Evolutionary conservation across 1,139 yeast genomes (phyloP), one percentile per base, ranked within the genome.

Genomic region (Yamadazyma epiphylla): DNA sequence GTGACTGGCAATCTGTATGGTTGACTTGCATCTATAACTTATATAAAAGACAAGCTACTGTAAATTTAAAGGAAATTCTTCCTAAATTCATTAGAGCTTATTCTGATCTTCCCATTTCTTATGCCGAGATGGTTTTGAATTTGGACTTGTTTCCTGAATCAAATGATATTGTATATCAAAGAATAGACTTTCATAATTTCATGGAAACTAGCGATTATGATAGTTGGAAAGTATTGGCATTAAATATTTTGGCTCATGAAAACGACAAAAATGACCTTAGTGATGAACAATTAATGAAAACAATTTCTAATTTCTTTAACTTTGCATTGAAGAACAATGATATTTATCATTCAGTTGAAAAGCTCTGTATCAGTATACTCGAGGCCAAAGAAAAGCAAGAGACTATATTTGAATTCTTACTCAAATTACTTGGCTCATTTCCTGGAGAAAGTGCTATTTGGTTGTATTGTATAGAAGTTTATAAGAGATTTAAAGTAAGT

Each of bases 401-500:
- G n/a, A n/a, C n/a, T n/a, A n/a, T n/a, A n/a, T n/a, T n/a, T n/a
- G n/a, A n/a, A n/a, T n/a, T n/a, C n/a, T n/a, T n/a, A n/a, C n/a
- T n/a, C n/a, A n/a, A n/a, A n/a, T n/a, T n/a, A n/a, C n/a, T n/a
- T n/a, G n/a, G n/a, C n/a, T n/a, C n/a, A n/a, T n/a, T n/a, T n/a
- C n/a, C n/a, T n/a, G n/a, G n/a, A n/a, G n/a, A 70, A 36, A 48
- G 64, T 11, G 76, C 69, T 15, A 58, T 68, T 8, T 79, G 83
- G 83, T 36, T 75, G 5, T 60, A 53, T 31, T 64, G 66, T 6
- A 49, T 55, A 26, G 58, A 63, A 5, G 64, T 70, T 51, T 74
- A 67, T 35, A 49, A 47, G 27, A 41, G 53, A 20, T 42, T 58
- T 35, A 53, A 54, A 2, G 33, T 39, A 9, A 48, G 45, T 7